Evolutionary conservation across 2,329 filamentous ascomycete genomes (phyloP).

Genomic region (Setomelanomma holmii): DNA sequence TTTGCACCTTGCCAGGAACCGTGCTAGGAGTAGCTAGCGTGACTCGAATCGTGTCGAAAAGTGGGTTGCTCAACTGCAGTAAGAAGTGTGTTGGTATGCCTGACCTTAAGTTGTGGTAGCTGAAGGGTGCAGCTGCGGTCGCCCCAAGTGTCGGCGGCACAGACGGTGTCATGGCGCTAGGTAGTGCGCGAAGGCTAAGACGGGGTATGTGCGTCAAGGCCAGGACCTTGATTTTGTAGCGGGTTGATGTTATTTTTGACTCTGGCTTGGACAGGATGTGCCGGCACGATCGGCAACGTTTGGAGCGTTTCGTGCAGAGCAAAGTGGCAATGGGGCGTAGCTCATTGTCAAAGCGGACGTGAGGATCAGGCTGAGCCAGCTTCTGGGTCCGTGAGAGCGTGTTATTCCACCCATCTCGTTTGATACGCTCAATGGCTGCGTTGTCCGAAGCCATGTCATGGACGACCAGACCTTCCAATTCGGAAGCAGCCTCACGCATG

Average conservation of each 20-base stretch:
- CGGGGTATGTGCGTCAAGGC: slow-evolving; percentile 85
- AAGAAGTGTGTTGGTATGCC: slow-evolving; percentile 75
- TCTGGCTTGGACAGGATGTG: slow-evolving; percentile 97
- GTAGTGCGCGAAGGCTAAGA: slow-evolving; percentile 73
- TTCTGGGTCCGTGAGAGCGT: slow-evolving; percentile 65
- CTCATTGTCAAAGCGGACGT: slow-evolving; percentile 71
- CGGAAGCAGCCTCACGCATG: slow-evolving; percentile 80
- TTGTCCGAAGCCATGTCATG: slow-evolving; percentile 67
- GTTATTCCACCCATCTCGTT: slow-evolving; percentile 70
- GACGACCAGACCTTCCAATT: slow-evolving; percentile 74
- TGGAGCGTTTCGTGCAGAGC: slow-evolving; percentile 89
- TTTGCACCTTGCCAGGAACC: slow-evolving; percentile 45
- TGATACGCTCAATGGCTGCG: slow-evolving; percentile 61
- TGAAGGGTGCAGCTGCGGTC: slow-evolving; percentile 39
- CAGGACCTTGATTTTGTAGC: slow-evolving; percentile 91
- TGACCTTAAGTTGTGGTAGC: slow-evolving; percentile 57
- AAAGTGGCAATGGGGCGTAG: slow-evolving; percentile 83
- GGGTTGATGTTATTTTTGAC: slow-evolving; percentile 83
- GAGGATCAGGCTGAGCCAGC: slow-evolving; percentile 56
- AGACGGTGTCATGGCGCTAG: slow-evolving; percentile 56
- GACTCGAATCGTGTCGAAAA: slow-evolving; percentile 89
- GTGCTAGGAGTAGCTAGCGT: slow-evolving; percentile 78
- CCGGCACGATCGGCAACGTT: slow-evolving; percentile 89
- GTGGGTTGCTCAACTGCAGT: slow-evolving; percentile 88
- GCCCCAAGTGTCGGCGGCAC: slow-evolving; percentile 44